phyloP scores from a whole-genome alignment of 352 stramenopile species.

The Globisporangium paroecandrum region DNA sequence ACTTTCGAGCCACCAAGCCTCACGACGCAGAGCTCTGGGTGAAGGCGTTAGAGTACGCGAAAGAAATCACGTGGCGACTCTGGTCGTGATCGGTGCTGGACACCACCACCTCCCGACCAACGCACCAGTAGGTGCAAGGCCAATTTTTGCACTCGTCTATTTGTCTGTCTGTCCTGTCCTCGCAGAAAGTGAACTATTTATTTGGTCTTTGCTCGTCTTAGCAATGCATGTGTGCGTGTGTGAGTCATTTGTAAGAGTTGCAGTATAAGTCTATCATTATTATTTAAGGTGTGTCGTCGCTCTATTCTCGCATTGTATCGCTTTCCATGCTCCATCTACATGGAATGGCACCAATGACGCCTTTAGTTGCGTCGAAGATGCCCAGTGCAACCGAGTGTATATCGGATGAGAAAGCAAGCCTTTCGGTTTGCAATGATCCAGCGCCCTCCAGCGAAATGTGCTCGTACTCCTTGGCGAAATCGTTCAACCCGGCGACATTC shows the following conservation, averaged over 20 bases:
- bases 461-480: too few relatives aligned
- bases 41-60: slow-evolving; percentile 30
- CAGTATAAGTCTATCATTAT: background rate
- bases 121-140: slow-evolving; percentile 28
- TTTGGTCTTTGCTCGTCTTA: background rate
- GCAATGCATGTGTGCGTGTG: background rate
- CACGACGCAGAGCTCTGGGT: slow-evolving; percentile 28
- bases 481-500: too few relatives aligned
- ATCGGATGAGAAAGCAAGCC: too few relatives aligned
- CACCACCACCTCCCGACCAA: slow-evolving; percentile 20
- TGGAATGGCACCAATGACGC: too few relatives aligned
- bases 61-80: slow-evolving; percentile 26
- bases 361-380: too few relatives aligned
- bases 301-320: background rate
- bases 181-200: background rate
- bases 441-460: too few relatives aligned
- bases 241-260: background rate
- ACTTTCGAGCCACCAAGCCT: slow-evolving; percentile 17
- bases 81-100: slow-evolving; percentile 10
- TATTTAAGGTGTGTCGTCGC: background rate
- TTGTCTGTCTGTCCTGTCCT: background rate
- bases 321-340: too few relatives aligned
- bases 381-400: too few relatives aligned
- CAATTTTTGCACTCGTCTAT: slow-evolving; percentile 2
- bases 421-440: too few relatives aligned